Conservation (phyloP, 2,329 filamentous ascomycete species). For the Monilinia polystroma region DNA sequence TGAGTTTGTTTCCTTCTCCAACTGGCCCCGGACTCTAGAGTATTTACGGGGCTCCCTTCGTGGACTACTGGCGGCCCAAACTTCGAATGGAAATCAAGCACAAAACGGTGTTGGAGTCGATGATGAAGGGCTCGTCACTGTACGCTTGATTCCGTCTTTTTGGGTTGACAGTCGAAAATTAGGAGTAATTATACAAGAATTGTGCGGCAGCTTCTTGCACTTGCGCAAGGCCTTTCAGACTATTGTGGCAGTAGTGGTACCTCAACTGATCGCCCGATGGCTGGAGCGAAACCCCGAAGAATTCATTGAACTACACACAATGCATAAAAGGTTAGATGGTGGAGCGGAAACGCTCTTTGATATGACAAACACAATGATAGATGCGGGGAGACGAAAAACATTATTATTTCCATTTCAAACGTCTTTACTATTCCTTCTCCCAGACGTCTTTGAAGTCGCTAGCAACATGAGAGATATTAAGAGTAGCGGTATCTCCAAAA, state of each 20-base stretch:
- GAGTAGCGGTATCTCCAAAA: slow-evolving; percentile 61
- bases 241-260: slow-evolving; percentile 60
- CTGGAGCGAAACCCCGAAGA: slow-evolving; percentile 63
- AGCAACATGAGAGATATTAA: slow-evolving; percentile 66
- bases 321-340: slow-evolving; percentile 61
- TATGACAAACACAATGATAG: slow-evolving; percentile 62
- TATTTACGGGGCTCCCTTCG: slow-evolving; percentile 51
- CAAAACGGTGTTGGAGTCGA: slow-evolving; percentile 33
- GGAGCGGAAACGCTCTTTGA: slow-evolving; percentile 68
- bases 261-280: slow-evolving; percentile 64
- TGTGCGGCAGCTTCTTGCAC: slow-evolving; percentile 66
- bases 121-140: slow-evolving; percentile 50
- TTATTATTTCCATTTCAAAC: slow-evolving; percentile 63
- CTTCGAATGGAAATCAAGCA: slow-evolving; percentile 30
- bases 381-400: slow-evolving; percentile 55
- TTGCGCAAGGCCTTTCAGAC: slow-evolving; percentile 64
- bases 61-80: slow-evolving; percentile 37
- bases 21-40: slow-evolving; percentile 60
- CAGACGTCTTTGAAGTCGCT: slow-evolving; percentile 68
- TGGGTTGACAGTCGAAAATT: slow-evolving; percentile 65
- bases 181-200: slow-evolving; percentile 61
- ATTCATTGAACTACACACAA: slow-evolving; percentile 62
- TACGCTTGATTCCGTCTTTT: slow-evolving; percentile 61
- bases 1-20: slow-evolving; percentile 64
- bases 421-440: slow-evolving; percentile 60